Base-by-base conservation (phyloP, 2,329 filamentous ascomycete species). In the Colletotrichum euphorbiae region DNA sequence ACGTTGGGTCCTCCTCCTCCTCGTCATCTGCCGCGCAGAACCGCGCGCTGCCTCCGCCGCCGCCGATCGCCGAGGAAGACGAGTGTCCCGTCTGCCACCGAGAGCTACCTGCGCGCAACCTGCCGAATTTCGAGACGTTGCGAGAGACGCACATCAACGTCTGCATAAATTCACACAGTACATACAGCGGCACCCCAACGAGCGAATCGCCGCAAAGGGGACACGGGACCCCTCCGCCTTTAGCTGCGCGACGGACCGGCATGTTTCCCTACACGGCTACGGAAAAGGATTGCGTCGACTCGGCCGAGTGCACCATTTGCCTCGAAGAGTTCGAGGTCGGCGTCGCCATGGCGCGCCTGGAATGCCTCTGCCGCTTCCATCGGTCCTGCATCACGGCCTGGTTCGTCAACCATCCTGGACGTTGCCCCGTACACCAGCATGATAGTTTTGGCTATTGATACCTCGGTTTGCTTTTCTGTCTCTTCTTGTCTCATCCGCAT, bases 1-100 rank as follows among this genome's bases (percentile, higher is more conserved):
- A 80, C n/a, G 74, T 76, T 8, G 75, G 77, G 9, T 71, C 73
- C 6, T 71, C 78, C 2, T 79, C 78, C 3, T 79, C 77, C 3
- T 73, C 78, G 9, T 78, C 81, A 3, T 80, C 80, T 2, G 77
- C 79, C 4, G 42, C 42, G n/a, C 74, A 77, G 17, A 80, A 77
- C 43, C 81, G 79, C 24, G 80, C 77, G 31, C 74, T 79, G 42
- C 81, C 80, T 1, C 81, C 80, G 2, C 81, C 80, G 4, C 82
- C 82, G 11, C 83, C 85, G 63, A 83, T 87, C 73, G 82, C 84
- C 6, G 92, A 94, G 75, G 92, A 94, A 74, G 92, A 94, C 75
- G 90, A 93, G 73, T 95, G 92, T 70, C 92, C 92, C 0, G 86
- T 94, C 50, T 95, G 92, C 73, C 91, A 92, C 74, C 80, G 83